phyloP scores from a whole-genome alignment of 495 filamentous ascomycete genomes.

The Durotheca rogersii region DNA sequence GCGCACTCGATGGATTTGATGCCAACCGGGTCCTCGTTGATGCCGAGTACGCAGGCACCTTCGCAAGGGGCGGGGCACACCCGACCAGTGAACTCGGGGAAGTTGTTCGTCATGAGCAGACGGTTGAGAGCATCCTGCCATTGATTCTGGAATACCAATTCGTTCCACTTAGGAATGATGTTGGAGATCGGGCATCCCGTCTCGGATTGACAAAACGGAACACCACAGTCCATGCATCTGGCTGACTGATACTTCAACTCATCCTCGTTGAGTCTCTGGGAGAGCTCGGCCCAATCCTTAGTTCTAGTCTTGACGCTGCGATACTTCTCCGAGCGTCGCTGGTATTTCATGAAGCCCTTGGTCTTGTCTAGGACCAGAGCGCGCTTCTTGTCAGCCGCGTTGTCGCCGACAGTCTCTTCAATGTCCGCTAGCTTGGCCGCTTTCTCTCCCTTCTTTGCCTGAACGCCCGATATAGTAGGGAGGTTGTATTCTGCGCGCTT shows the following conservation, averaged over 20 bases:
- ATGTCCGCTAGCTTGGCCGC: slow-evolving; percentile 88
- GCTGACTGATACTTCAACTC: slow-evolving; percentile 98
- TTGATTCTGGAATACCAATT: slow-evolving; percentile 85
- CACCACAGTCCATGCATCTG: slow-evolving; percentile 99
- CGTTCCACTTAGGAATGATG: slow-evolving; percentile 99
- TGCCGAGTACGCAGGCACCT: slow-evolving; percentile 94
- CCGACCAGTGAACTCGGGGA: slow-evolving; percentile 98
- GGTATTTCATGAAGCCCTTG: slow-evolving; percentile 98
- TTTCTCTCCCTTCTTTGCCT: slow-evolving; percentile 64
- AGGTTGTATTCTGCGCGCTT: slow-evolving; percentile 81
- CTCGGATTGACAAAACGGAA: slow-evolving; percentile 98
- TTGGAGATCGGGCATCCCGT: slow-evolving; percentile 98
- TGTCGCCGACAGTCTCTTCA: slow-evolving; percentile 88
- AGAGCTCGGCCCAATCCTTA: slow-evolving; percentile 95
- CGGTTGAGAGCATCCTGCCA: slow-evolving; percentile 96
- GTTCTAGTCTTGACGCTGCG: slow-evolving; percentile 81
- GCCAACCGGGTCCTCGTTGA: slow-evolving; percentile 96
- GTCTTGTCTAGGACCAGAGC: slow-evolving; percentile 97
- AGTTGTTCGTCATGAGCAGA: slow-evolving; percentile 98
- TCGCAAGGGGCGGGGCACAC: slow-evolving; percentile 98
- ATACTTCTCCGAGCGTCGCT: slow-evolving; percentile 92
- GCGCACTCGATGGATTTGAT: slow-evolving; percentile 99
- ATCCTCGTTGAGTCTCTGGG: slow-evolving; percentile 85
- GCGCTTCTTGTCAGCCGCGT: slow-evolving; percentile 84
- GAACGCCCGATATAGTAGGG: slow-evolving; percentile 71